Conservation (phyloP, 1,139 yeast genomes). For the Yarrowia galli region DNA sequence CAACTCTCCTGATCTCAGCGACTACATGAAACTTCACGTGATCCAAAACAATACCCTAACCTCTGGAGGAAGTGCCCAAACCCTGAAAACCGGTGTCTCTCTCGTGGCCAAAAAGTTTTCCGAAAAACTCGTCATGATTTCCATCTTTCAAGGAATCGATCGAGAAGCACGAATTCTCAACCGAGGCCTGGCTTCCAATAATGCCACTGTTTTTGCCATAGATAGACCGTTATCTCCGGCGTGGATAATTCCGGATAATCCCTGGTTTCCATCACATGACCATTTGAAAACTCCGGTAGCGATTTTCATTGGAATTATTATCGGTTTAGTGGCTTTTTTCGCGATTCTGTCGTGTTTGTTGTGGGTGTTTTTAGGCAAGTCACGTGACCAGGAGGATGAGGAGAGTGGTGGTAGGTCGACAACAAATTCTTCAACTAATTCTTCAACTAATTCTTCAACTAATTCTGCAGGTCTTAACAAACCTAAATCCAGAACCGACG, state of each 20-base stretch:
- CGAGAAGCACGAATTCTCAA: constrained; percentile 70
- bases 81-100: constrained; percentile 48
- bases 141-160: constrained; percentile 60
- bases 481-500: constrained; percentile 16
- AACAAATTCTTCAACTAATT: no score
- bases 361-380: constrained; percentile 34
- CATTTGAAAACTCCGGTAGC: constrained; percentile 50
- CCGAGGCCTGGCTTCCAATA: constrained; percentile 68
- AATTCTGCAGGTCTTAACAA: no score
- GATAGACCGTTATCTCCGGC: constrained; percentile 70
- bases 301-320: constrained; percentile 50
- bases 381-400: constrained; percentile 12
- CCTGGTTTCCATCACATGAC: constrained; percentile 47
- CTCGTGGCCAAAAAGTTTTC: constrained; percentile 55
- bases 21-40: constrained; percentile 71
- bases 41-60: constrained; percentile 64
- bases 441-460: no score
- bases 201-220: constrained; percentile 57
- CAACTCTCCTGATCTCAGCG: constrained; percentile 56
- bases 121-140: constrained; percentile 49
- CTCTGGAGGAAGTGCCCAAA: constrained; percentile 43
- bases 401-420: constrained; percentile 11
- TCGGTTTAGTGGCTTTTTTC: constrained; percentile 50
- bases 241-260: constrained; percentile 59
- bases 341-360: constrained; percentile 22